Evolutionary conservation across 2,329 filamentous ascomycete species (phyloP), one percentile per base, ranked within the genome.

Genomic region (Ciborinia camelliae): DNA sequence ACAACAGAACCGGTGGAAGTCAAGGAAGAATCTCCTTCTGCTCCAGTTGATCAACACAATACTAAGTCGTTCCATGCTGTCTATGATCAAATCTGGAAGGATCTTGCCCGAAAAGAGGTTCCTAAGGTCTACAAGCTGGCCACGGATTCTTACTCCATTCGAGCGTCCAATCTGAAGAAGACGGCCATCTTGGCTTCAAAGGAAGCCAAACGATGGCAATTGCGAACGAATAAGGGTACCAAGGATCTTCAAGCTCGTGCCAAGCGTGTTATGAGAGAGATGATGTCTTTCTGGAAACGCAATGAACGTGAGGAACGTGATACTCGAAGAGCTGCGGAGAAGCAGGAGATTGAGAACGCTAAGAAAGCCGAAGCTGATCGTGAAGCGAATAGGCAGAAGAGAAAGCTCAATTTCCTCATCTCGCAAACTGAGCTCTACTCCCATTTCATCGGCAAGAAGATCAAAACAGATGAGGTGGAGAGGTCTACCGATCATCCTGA

Each of bases 271-370:
- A 99, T 99, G 95, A 88, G 95, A 75, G 95, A 99, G 79, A 99
- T 99, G 95, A 95, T 97, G 85, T 88, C 91, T 65, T 99, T 98
- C 84, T 99, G 95, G 95, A 98, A 98, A 79, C 90, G 94, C 65
- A 99, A 99, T 76, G 95, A 99, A 77, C 90, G 94, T 62, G 95
- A 99, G 76, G 95, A 99, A 76, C 91, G 95, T 67, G 95, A 99
- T 76, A 82, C 96, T 69, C 89, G 95, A 71, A 96, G 97, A 80
- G 88, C 93, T 61, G 95, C 95, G 6, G 95, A 99, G 81, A 91
- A 90, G 76, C 92, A 97, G 76, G 95, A 98, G 79, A 85, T 99
- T 55, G 95, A 99, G 76, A 96, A 95, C 73, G 95, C 95, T 23
- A 93, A 95, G 78, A 96, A 94, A 79, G 93, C 94, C 66, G 95